Conservation (phyloP, 768 basidiomycete genomes). For the Russula virescens region DNA sequence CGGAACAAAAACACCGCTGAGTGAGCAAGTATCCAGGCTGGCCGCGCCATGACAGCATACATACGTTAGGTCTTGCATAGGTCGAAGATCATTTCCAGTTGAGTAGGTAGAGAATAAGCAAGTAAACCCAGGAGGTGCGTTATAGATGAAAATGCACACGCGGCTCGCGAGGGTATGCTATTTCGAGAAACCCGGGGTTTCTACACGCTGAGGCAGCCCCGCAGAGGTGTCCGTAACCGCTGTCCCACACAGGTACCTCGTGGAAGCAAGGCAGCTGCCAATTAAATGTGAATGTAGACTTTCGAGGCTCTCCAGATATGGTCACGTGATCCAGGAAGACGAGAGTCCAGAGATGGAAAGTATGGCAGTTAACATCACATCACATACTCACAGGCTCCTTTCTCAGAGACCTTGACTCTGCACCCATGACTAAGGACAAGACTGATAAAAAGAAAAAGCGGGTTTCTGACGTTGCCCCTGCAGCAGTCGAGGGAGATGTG, state of each 20-base stretch:
- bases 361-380: background rate
- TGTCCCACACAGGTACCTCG: background rate
- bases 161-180: background rate
- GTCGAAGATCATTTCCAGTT: background rate
- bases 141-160: background rate
- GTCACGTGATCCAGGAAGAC: conserved; percentile 1
- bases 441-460: conserved; percentile 66
- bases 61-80: background rate
- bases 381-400: too few species aligned
- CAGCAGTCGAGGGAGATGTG: conserved; percentile 47
- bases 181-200: background rate
- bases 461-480: conserved; percentile 24
- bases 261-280: background rate
- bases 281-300: too few species aligned
- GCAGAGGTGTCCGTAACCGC: background rate
- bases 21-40: background rate
- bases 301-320: background rate
- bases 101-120: background rate
- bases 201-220: background rate
- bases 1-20: background rate
- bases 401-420: background rate
- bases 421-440: conserved; percentile 62
- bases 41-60: background rate
- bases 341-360: background rate
- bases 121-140: background rate